phyloP scores from a whole-genome alignment of 805 yeast species.

The Yarrowia porcina region DNA sequence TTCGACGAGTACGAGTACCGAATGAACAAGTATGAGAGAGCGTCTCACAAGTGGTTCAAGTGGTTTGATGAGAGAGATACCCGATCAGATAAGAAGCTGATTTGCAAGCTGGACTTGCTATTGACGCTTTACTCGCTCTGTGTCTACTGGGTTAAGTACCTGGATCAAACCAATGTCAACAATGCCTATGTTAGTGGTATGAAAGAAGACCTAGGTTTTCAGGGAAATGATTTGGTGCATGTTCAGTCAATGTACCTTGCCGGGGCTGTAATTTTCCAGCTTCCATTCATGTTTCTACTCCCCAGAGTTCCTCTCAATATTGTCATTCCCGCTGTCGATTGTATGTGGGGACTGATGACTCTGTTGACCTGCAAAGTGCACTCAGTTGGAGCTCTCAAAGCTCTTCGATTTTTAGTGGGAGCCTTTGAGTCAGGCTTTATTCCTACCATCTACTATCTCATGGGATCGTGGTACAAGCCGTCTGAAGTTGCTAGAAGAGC shows the following conservation, averaged over 20 bases:
- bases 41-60: conserved; percentile 36
- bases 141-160: conserved; percentile 45
- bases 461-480: conserved; percentile 62
- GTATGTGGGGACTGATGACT: conserved; percentile 59
- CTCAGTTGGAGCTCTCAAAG: conserved; percentile 56
- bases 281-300: conserved; percentile 59
- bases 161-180: conserved; percentile 79
- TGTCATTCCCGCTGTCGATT: conserved; percentile 58
- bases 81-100: conserved; percentile 45
- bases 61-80: conserved; percentile 54
- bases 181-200: conserved; percentile 76
- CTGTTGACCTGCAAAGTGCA: conserved; percentile 63
- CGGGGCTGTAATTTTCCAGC: conserved; percentile 62
- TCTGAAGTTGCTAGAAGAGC: conserved; percentile 66
- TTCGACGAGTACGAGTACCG: conserved; percentile 39
- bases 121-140: conserved; percentile 54
- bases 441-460: conserved; percentile 69
- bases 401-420: conserved; percentile 65
- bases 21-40: not conserved
- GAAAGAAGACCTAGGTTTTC: conserved; percentile 50
- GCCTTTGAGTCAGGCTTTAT: conserved; percentile 67
- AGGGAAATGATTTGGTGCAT: conserved; percentile 58
- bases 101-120: conserved; percentile 53
- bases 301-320: conserved; percentile 59
- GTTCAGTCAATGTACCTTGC: conserved; percentile 69